Evolutionary conservation across 305 asterid species (phyloP).

Genomic region (Striga hermonthica): DNA sequence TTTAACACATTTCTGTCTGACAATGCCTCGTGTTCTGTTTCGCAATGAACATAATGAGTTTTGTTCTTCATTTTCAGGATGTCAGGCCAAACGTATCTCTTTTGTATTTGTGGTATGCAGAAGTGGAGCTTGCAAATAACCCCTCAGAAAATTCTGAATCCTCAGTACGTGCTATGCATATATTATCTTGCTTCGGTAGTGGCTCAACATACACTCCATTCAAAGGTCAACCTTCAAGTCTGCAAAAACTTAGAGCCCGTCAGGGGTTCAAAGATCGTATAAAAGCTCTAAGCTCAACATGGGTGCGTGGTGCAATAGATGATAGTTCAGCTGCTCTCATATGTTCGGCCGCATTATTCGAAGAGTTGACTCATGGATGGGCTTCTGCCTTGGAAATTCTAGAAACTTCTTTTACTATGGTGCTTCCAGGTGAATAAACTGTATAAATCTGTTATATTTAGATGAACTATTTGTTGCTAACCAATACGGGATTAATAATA

Average conservation of each 20-base stretch:
- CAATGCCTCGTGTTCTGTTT: too few species aligned
- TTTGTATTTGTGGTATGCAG: slow-evolving; percentile 90
- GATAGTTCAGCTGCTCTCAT: slow-evolving; percentile 75
- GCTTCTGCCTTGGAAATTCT: slow-evolving; percentile 62
- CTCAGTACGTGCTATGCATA: slow-evolving; percentile 67
- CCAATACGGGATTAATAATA: too few species aligned
- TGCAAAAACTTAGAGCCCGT: slow-evolving; percentile 80
- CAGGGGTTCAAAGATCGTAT: slow-evolving; percentile 89
- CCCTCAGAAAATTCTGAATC: slow-evolving; percentile 50
- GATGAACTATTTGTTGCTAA: too few species aligned
- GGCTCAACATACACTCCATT: slow-evolving; percentile 66
- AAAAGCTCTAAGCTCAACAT: slow-evolving; percentile 49
- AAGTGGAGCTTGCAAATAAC: slow-evolving; percentile 62
- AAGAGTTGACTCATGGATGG: slow-evolving; percentile 80
- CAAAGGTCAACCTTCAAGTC: slow-evolving; percentile 60
- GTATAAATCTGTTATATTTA: slow-evolving; percentile 5
- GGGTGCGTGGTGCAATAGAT: slow-evolving; percentile 77
- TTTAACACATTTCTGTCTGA: neutral
- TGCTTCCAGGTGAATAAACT: slow-evolving; percentile 76
- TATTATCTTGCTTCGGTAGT: slow-evolving; percentile 82
- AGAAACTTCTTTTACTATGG: slow-evolving; percentile 79
- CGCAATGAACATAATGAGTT: too few species aligned
- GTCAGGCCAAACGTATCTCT: slow-evolving; percentile 56
- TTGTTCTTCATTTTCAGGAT: slow-evolving; percentile 41
- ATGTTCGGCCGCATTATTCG: slow-evolving; percentile 84